A percentile compares a stretch with the other conserved stretches of the same genome.
phyloP scores from a whole-genome alignment of 2,329 filamentous ascomycete species.

The Didymella exigua region DNA sequence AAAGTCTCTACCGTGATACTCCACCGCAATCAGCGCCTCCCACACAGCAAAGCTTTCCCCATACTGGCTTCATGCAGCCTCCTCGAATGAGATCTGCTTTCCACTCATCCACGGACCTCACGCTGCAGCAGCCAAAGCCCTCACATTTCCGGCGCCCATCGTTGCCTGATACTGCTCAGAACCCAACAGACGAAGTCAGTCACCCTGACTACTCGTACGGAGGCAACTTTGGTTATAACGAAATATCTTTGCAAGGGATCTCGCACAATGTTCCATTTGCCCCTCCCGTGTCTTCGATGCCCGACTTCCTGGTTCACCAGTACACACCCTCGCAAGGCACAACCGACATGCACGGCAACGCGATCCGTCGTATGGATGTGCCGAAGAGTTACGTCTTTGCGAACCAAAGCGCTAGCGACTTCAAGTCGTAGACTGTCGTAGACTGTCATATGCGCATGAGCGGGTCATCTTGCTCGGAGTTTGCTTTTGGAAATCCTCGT shows the following conservation, averaged over 20 bases:
- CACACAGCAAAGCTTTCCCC: constrained; percentile 54
- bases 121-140: constrained; percentile 44
- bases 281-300: constrained; percentile 39
- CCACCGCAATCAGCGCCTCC: constrained; percentile 58
- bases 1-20: constrained; percentile 51
- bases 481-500: not conserved
- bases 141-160: constrained; percentile 46
- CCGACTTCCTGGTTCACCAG: constrained; percentile 54
- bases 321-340: constrained; percentile 53
- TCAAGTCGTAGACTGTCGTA: constrained; percentile 26
- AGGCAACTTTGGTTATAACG: constrained; percentile 37
- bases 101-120: constrained; percentile 44
- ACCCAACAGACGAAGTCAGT: constrained; percentile 28
- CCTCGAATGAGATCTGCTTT: constrained; percentile 42
- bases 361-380: constrained; percentile 38
- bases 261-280: constrained; percentile 43
- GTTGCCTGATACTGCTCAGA: constrained; percentile 40
- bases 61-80: constrained; percentile 44
- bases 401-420: constrained; percentile 54
- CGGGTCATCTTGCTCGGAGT: not conserved
- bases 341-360: constrained; percentile 34
- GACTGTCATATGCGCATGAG: not conserved
- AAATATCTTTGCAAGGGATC: constrained; percentile 38
- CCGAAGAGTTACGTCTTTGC: constrained; percentile 56
- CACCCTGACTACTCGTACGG: constrained; percentile 31